Conservation (phyloP, 2,329 filamentous ascomycete species). For the Colletotrichum agaves region DNA sequence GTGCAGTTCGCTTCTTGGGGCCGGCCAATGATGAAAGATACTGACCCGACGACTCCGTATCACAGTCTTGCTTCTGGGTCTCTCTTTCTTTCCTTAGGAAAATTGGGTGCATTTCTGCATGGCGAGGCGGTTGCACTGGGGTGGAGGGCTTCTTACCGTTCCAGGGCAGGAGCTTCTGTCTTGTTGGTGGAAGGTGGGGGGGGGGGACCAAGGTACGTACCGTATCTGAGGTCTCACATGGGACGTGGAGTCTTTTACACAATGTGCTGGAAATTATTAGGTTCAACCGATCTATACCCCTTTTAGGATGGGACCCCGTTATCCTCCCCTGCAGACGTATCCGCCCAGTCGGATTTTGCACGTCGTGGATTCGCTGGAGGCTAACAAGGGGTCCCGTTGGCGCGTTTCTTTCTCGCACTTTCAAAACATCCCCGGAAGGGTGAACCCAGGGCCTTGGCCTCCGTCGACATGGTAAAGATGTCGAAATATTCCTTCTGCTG, state of each 20-base stretch:
- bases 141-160: conserved; percentile 17
- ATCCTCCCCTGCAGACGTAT: conserved; percentile 25
- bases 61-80: not conserved
- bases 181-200: conserved; percentile 31
- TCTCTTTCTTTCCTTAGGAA: not conserved
- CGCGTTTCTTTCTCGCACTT: conserved; percentile 33
- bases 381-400: conserved; percentile 24
- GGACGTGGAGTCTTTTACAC: too few species aligned
- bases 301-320: conserved; percentile 13
- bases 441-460: not conserved
- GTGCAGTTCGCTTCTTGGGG: not conserved
- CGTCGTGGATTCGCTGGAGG: conserved; percentile 14
- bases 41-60: not conserved
- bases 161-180: conserved; percentile 19
- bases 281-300: conserved; percentile 18
- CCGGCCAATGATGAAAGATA: not conserved
- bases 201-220: not conserved
- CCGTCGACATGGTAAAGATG: not conserved
- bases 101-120: not conserved
- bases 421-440: conserved; percentile 32
- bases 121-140: not conserved
- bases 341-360: conserved; percentile 23
- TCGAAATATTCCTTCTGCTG: not conserved
- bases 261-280: not conserved
- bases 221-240: not conserved